Base-by-base conservation (phyloP, 2,329 filamentous ascomycete species). In the Coniella lustricola region DNA sequence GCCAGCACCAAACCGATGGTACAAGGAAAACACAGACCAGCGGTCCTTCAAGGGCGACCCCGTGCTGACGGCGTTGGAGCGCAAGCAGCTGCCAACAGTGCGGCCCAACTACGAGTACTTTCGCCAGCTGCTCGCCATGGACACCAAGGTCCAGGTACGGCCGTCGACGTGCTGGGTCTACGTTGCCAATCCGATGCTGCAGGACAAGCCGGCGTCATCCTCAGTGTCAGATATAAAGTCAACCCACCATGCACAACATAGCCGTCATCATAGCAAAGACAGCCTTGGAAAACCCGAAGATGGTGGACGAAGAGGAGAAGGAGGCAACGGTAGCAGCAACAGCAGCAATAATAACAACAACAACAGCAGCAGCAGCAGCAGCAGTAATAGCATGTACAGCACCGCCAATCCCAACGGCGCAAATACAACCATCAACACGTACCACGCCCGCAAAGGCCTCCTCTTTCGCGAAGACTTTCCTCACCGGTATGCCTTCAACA, bases 71-170 rank as follows among this genome's bases (percentile, higher is more conserved):
- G 80, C 81, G 8, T 70, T 84, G 31, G 74, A 79, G 8, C 73
- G 82, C 56, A 72, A 72, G 18, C 69, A 74, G 22, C 68, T 81
- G 34, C 77, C 78, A 1, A 73, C 77, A 22, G 76, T 81, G 56
- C 71, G 74, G 55, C 77, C 77, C 41, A 81, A 81, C 63, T 82
- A 81, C 55, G 75, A 79, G 49, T 81, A 82, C 63, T 81, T 81
- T 57, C 71, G 72, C 10, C 72, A 76, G 58, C 73, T 81, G 4
- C 63, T 82, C 16, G 69, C 67, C 16, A 69, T 77, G 39, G 76
- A 81, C 60, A 69, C 71, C 16, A 67, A 72, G 38, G 75, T 80
- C 21, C 70, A 73, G 29, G 67, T 80, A 44, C 68, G 74, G 17
- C 77, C 77, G 18, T 80, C 76, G 66, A 76, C 75, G 12, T 77